Evolutionary conservation across 2,329 filamentous ascomycete genomes (phyloP), one percentile per base, ranked within the genome.

Genomic region (Penicillium glabrum): DNA sequence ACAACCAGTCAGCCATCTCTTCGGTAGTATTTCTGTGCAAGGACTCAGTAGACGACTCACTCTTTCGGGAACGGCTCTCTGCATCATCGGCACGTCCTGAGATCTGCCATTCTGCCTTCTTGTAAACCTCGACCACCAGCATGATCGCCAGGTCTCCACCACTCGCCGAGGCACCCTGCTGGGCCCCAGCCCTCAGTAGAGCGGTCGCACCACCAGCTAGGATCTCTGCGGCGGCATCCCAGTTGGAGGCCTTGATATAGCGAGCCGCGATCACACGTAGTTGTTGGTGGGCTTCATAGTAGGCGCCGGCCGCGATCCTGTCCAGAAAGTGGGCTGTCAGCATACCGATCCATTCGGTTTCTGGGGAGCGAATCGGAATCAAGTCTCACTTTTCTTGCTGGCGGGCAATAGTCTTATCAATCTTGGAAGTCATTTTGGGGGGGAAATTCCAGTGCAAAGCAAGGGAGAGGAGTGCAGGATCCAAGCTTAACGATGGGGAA

Each of bases 281-380:
- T 80, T 99, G 95, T 77, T 99, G 95, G 79, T 98, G 93, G 57
- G 95, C 95, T 83, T 99, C 95, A 80, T 99, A 99, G 83, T 86
- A 97, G 73, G 95, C 89, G 69, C 93, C 93, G 76, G 96, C 91
- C 65, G 86, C 82, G 76, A 96, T 96, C 76, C 91, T 90, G 53
- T 59, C 46, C 35, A 24, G 57, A 46, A 46, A 52, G 19, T 51
- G 56, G 56, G 46, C 58, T 43, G 56, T 68, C 58, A 67, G 61
- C 24, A 57, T 39, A 27, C 37, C 14, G 16, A 31, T 21, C 45
- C 45, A 21, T 35, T n/a, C 33, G 13, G 2, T 35, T 48, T 21
- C 21, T 41, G 44, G 51, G 41, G 37, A 27, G 35, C 16, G 52
- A 35, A 33, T 43, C 37, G 47, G 43, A 23, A 37, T 63, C 69